Conservation (phyloP, 805 yeast genomes). For the Cyberlindnera amylophila region DNA sequence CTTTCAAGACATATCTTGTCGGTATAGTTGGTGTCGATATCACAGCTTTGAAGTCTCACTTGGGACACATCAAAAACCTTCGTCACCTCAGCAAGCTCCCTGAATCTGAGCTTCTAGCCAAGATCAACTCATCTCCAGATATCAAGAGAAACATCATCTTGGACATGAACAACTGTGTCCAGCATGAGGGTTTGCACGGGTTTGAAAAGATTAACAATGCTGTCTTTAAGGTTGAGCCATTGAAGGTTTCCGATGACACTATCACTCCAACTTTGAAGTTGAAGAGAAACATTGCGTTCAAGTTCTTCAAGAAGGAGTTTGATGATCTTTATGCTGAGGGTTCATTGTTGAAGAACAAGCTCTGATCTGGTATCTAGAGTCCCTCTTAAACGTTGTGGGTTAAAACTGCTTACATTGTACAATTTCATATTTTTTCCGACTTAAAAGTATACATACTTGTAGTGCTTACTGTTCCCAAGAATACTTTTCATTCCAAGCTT, state of each 20-base stretch:
- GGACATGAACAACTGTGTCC: constrained; percentile 37
- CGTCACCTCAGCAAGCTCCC: constrained; percentile 7
- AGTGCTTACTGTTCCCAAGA: constrained; percentile 21
- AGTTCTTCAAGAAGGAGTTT: constrained; percentile 38
- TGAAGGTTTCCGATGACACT: constrained; percentile 56
- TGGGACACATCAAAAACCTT: constrained; percentile 9
- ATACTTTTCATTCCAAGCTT: constrained; percentile 16
- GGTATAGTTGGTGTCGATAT: constrained; percentile 54
- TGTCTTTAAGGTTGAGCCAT: constrained; percentile 51
- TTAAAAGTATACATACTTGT: too few species aligned
- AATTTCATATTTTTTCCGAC: too few species aligned
- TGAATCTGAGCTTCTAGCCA: constrained; percentile 12
- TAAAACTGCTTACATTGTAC: too few species aligned
- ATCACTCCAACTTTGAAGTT: constrained; percentile 66
- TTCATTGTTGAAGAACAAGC: constrained; percentile 13
- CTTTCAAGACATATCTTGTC: constrained; percentile 48
- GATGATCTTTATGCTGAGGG: constrained; percentile 50
- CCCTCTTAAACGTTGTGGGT: too few species aligned
- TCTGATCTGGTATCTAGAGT: constrained; percentile 5
- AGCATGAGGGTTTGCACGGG: constrained; percentile 42
- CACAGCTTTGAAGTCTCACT: constrained; percentile 21
- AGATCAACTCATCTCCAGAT: constrained; percentile 15
- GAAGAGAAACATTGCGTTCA: constrained; percentile 44
- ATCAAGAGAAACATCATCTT: constrained; percentile 31
- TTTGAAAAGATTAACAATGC: constrained; percentile 62